Base-by-base conservation (phyloP, 768 basidiomycete species). In the Pisolithus tinctorius region DNA sequence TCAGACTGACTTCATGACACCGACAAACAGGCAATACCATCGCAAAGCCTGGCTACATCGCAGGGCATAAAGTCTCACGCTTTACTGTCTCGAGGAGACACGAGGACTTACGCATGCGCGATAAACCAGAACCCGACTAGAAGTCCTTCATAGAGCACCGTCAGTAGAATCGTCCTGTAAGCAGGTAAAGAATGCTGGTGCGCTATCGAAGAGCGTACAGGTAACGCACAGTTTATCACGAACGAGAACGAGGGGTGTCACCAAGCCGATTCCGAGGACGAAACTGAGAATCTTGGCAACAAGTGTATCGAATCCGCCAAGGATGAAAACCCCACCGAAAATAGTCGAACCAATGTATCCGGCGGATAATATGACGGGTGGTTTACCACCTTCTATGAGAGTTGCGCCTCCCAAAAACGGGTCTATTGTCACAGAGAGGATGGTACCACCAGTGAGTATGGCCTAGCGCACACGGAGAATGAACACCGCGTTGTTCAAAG, bases 61-160 rank as follows among this genome's bases (percentile, higher is more conserved):
- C 46, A 26, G 47, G 26, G 17, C 47, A 36, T 45, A 45, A 55
- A 34, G 54, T 45, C 45, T 30, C 34, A 45, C 43, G 11, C 11
- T 4, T 14, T 16, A 23, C 54, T 50, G 46, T 1, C 56, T 45
- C 25, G 17, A 27, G 38, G 36, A 39, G 6, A 16, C 26, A 44
- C 20, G 17, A 50, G 55, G 48, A 75, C 84, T 58, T 66, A 86
- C 91, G 77, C 93, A 66, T 97, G 94, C 62, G 86, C 91, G 41
- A 93, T 82, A 65, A 95, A 96, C 93, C 94, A 96, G 58, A 97
- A 89, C 0, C 90, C 93, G 51, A 97, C 79, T 44, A 97, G 74
- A 23, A 96, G 70, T 8, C 80, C 92, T 67, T 96, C 93, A 59
- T 91, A 94, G 9, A 83, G 65, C 23, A 89, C 59, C 23, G 90